Evolutionary conservation across 352 stramenopile genomes (phyloP), one percentile per base, ranked within the genome.

Genomic region (Pythium pyrilobum): DNA sequence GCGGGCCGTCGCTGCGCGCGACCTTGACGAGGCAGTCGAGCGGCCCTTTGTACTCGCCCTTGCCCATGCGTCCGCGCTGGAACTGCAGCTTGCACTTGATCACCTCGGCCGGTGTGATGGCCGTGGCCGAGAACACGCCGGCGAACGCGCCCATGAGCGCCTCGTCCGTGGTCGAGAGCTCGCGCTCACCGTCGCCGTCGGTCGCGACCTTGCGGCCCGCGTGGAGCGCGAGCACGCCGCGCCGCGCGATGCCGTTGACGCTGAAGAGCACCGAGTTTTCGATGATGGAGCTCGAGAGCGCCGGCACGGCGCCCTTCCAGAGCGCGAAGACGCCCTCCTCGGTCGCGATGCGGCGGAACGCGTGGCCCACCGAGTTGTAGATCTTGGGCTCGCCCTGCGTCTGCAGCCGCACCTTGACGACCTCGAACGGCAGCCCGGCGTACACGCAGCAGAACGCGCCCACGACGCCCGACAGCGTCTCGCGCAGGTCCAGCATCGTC

Each of bases 231-330:
- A 91, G 45, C 32, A 89, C 69, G 0, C 80, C 66, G 27, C 83
- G 83, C n/a, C 82, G 74, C 24, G 87, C 75, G 32, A 87, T 72
- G 16, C 85, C 85, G 44, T 95, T 95, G 38, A 78, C 83, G 32
- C 77, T 92, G 56, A 96, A 96, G 23, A 96, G 74, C 46, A 96
- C 87, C 40, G 87, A 85, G 67, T 96, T 96, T 48, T 96, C 87
- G 43, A 96, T 86, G 56, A 95, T 84, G 23, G 87, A 87, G 67
- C 81, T 93, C 32, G 76, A 87, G 16, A 96, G 76, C 47, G 87
- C 87, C 2, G 87, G 87, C 49, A 92, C 67, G 0, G 85, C 84
- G n/a, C 87, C 87, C 64, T 90, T 91, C 81, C 85, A 96, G n/a
- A 96, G 79, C 59, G 86, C 72, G 7, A 69, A 42, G 4, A 81